Percentiles rank a stretch among this genome's conserved stretches.
phyloP scores from a whole-genome alignment of 106 monocot species.

The Vanilla planifolia region DNA sequence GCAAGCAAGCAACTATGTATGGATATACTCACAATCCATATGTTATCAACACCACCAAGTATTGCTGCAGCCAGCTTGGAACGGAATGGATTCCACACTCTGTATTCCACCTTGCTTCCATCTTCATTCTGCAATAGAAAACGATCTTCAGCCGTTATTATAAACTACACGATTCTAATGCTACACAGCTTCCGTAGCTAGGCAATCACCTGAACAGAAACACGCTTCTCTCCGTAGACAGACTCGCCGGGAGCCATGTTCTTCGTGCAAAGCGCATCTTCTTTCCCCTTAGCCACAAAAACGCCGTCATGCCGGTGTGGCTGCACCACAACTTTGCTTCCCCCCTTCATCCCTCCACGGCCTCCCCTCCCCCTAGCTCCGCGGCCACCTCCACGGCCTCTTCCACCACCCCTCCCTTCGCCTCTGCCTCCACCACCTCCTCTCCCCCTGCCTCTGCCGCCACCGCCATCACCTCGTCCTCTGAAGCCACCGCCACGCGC shows the following conservation, averaged over 20 bases:
- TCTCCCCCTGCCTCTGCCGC: slow-evolving; percentile 4
- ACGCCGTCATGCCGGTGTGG: slow-evolving; percentile 83
- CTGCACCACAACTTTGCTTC: slow-evolving; percentile 76
- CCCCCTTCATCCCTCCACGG: slow-evolving; percentile 92
- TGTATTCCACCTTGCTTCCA: slow-evolving; percentile 75
- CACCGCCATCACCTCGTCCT: slow-evolving; percentile 15
- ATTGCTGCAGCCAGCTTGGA: slow-evolving; percentile 93
- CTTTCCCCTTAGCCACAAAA: slow-evolving; percentile 90
- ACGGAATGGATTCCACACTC: slow-evolving; percentile 96
- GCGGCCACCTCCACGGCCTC: slow-evolving; percentile 11
- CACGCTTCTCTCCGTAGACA: slow-evolving; percentile 89
- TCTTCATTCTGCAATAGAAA: slow-evolving; percentile 70
- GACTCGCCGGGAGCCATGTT: slow-evolving; percentile 82
- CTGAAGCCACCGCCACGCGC: slow-evolving; percentile 20
- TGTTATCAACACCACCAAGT: slow-evolving; percentile 89
- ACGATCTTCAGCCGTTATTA: not conserved
- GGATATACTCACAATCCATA: slow-evolving; percentile 88
- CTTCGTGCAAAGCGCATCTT: slow-evolving; percentile 94
- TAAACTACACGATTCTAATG: not conserved
- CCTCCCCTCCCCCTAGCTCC: slow-evolving; percentile 53
- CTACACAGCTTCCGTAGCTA: not conserved
- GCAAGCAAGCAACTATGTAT: too few relatives aligned
- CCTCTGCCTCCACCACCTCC: slow-evolving; percentile 21
- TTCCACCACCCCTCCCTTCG: slow-evolving; percentile 22
- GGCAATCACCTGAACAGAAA: slow-evolving; percentile 72